These are phyloP conservation scores for Rubia peregrina DNA, from an alignment of 305 asterid genomes.

Conservation along the genomic window DNA sequence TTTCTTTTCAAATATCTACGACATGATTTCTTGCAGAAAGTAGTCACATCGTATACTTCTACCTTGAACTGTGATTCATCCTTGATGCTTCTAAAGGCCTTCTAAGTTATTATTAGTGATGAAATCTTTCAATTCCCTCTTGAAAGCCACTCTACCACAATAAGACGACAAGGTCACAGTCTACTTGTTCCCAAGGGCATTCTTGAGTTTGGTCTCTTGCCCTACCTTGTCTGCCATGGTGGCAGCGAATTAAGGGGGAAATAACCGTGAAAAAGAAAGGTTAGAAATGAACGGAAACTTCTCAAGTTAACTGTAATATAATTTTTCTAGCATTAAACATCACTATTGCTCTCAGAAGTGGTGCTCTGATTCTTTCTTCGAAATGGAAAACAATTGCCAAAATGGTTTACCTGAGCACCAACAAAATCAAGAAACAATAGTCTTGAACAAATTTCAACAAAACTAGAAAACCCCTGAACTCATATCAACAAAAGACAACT, in stretches of 20 bases:
- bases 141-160: neutral
- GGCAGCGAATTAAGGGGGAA: neutral
- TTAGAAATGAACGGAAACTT: too few relatives aligned
- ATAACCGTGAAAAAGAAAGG: neutral
- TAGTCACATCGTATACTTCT: neutral
- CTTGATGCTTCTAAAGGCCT: neutral
- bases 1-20: neutral
- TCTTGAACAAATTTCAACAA: slow-evolving; percentile 31
- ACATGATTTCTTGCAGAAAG: neutral
- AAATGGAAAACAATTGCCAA: too few relatives aligned
- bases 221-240: neutral
- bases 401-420: too few relatives aligned
- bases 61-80: neutral
- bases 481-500: slow-evolving; percentile 15
- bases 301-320: too few relatives aligned
- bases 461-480: slow-evolving; percentile 44
- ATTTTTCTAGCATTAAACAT: too few relatives aligned
- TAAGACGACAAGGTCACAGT: neutral
- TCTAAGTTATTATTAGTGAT: neutral
- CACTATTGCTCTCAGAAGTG: too few relatives aligned
- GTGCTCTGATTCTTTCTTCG: too few relatives aligned
- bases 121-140: neutral
- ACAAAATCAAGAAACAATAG: neutral
- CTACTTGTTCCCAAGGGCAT: neutral
- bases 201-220: neutral